Evolutionary conservation across 2,329 filamentous ascomycete genomes (phyloP), one percentile per base, ranked within the genome.

Genomic region (Emergomyces africanus): DNA sequence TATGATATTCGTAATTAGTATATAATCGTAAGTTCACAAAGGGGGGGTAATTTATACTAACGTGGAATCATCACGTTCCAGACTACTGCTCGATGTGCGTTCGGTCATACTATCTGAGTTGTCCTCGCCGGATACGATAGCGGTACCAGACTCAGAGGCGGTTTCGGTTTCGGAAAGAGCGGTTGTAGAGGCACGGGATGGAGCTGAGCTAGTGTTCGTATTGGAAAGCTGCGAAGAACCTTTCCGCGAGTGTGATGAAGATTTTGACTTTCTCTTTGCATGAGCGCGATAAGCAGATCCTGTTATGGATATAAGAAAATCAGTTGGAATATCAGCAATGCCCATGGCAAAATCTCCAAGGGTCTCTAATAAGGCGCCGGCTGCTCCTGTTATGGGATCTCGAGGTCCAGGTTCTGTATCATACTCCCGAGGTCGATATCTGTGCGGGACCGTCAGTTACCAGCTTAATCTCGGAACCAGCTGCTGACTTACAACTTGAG

Each of bases 361-460:
- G n/a, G 91, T 92, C 5, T 88, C 87, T n/a, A 95, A 77, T 0
- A 96, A 74, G 0, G 90, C 89, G 50, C 84, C 83, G 0, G 89
- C 85, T 18, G 84, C 88, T 23, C 89, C 89, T 15, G 87, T 85
- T 28, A 95, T 82, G 0, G 90, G 89, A 64, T 94, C 90, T 66
- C 82, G 84, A 0, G 89, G 90, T 50, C 90, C 87, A 37, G 87
- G 83, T 60, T 90, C 87, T 0, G 87, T 89, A 63, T 87, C 83
- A 70, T 92, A 90, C 69, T 95, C 88, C 61, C 74, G 70, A 9
- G 80, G 66, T 33, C 81, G 79, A 60, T 79, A 79, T 18, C 78
- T 79, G 51, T 41, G 33, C 51, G 1, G 18, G 4, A 18, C 18
- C 28, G 20, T 64, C 39, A 65, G 57, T 46, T 60, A 23, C 71